Evolutionary conservation across 441 rosid species (phyloP), one percentile per base, ranked within the genome.

Genomic region (Eutrema salsugineum): DNA sequence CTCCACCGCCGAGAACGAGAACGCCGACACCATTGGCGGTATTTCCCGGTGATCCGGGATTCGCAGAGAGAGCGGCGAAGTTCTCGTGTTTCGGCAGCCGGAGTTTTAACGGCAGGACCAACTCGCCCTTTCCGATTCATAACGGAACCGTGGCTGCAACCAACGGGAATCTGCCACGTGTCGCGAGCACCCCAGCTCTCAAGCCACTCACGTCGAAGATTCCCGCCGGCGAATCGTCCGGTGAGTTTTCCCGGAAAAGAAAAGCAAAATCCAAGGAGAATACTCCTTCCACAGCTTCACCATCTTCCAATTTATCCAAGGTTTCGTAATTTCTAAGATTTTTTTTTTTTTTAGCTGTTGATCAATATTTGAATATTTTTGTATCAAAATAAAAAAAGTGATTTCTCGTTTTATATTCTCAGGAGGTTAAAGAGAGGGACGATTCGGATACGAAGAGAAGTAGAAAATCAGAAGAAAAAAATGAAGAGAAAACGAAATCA

Each of bases 101-200:
- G 68, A 91, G 96, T 66, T 87, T 89, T 70, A 89, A 93, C 54
- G 89, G 86, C 15, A 69, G 90, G 56, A 75, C 81, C 0, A 46
- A 64, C 1, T 15, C 67, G 56, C 84, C 75, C 46, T 6, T 81
- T 0, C 80, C 74, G 11, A n/a, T 38, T 2, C 80, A 63, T 62
- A 79, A 77, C 55, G 87, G 65, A 77, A 49, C 69, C 17, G 71
- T 61, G 30, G 36, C 72, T 16, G 15, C 75, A 30, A 16, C 46
- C 35, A 83, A 80, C 53, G 81, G 70, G 38, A 82, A 63, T 42
- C 43, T 81, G 48, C 3, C 77, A 30, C 87, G 89, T 62, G 84
- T 84, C 62, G 81, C 81, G n/a, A 86, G 87, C 46, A 81, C 82
- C 30, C 85, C 88, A 8, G 63, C 83, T 35, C 61, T 84, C 44